phyloP scores from a whole-genome alignment of 1,139 yeast species.

The Suhomyces taliae region DNA sequence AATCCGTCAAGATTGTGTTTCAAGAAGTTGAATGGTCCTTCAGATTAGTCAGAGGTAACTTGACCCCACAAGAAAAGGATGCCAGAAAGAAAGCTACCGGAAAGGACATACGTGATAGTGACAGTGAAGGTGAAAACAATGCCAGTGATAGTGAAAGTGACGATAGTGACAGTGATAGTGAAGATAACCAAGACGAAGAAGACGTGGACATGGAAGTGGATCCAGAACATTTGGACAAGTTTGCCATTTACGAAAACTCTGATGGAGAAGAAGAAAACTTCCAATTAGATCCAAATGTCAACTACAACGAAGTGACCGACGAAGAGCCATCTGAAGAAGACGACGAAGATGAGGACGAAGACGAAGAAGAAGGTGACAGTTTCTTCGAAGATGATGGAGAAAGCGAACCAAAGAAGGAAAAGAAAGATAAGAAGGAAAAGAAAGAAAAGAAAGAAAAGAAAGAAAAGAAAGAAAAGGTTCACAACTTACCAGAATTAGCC shows the following conservation, averaged over 20 bases:
- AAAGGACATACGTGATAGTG: conserved; percentile 12
- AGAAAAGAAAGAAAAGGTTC: conserved; percentile 9
- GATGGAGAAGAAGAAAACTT: conserved; percentile 48
- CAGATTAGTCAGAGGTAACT: conserved; percentile 59
- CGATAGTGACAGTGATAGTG: conserved; percentile 19
- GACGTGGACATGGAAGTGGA: conserved; percentile 22
- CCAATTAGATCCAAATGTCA: conserved; percentile 40
- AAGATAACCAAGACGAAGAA: conserved; percentile 15
- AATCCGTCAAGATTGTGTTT: conserved; percentile 46
- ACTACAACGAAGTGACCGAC: conserved; percentile 64
- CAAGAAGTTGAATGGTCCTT: conserved; percentile 58
- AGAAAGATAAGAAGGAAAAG: conserved; percentile 16
- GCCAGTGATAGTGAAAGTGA: conserved; percentile 18
- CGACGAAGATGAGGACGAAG: conserved; percentile 16
- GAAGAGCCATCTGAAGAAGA: conserved; percentile 54
- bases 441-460: conserved; percentile 21
- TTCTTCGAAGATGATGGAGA: conserved; percentile 35
- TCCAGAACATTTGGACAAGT: conserved; percentile 28
- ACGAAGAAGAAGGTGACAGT: conserved; percentile 31
- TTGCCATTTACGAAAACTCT: conserved; percentile 51
- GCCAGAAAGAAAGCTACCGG: conserved; percentile 30
- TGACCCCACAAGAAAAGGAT: conserved; percentile 45
- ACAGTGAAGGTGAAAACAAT: conserved; percentile 18
- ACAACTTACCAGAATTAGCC: conserved; percentile 66
- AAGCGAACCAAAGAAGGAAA: conserved; percentile 15